Conservation (phyloP, 2,329 filamentous ascomycete species). For the Sarocladiaceae sp. region DNA sequence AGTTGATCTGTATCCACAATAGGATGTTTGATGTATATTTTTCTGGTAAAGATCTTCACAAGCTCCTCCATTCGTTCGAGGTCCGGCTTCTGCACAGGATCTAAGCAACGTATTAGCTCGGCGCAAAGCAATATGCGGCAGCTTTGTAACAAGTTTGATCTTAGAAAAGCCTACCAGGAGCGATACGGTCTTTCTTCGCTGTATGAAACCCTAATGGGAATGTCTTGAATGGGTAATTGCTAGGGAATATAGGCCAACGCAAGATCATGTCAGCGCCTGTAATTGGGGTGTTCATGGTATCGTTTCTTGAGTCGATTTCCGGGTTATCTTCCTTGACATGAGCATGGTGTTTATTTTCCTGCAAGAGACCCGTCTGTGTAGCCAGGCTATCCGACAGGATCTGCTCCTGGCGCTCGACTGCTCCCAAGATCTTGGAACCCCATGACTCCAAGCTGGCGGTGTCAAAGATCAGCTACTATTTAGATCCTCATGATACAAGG, state of each 20-base stretch:
- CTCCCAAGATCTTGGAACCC: constrained; percentile 11
- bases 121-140: background rate
- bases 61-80: constrained; percentile 9
- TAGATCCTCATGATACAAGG: background rate
- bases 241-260: constrained; percentile 12
- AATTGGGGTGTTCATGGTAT: constrained; percentile 12
- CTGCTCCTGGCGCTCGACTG: constrained; percentile 11
- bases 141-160: background rate
- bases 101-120: background rate
- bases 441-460: constrained; percentile 11
- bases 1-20: constrained; percentile 11
- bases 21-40: constrained; percentile 9
- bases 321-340: constrained; percentile 8
- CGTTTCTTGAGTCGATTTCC: constrained; percentile 11
- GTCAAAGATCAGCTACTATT: background rate
- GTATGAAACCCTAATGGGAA: constrained; percentile 7
- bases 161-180: constrained; percentile 2
- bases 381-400: constrained; percentile 6
- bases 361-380: background rate
- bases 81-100: background rate
- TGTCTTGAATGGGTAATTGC: constrained; percentile 6
- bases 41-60: constrained; percentile 9
- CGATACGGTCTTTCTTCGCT: constrained; percentile 9
- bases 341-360: background rate
- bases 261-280: constrained; percentile 12